Percentiles rank a stretch among this genome's conserved stretches.
These are phyloP conservation scores for Chlamydomonas schloesseri DNA, from an alignment of 139 green algal species.

Conservation along the genomic window DNA sequence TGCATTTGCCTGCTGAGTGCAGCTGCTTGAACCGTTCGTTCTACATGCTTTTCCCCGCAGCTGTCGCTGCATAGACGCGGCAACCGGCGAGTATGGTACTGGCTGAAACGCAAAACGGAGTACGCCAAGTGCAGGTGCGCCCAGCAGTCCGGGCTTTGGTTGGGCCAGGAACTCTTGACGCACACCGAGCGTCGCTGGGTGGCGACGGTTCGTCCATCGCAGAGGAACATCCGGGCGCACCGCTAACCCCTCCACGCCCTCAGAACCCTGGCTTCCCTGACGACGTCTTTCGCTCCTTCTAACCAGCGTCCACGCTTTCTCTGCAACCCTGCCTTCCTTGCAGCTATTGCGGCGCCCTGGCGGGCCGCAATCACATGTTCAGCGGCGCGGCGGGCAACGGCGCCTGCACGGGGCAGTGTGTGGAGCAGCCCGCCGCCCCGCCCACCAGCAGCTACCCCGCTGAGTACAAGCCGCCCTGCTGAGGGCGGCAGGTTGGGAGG, in stretches of 20 bases:
- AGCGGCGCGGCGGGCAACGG: slow-evolving; percentile 26
- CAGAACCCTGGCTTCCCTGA: neutral
- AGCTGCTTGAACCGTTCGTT: no score
- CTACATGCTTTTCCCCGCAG: no score
- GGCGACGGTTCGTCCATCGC: no score
- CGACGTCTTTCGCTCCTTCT: no score
- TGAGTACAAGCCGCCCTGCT: slow-evolving; percentile 42
- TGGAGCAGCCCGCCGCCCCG: neutral
- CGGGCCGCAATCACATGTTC: slow-evolving; percentile 24
- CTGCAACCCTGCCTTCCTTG: neutral
- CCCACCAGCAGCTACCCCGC: neutral
- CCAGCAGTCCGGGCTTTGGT: no score
- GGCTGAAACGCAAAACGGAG: slow-evolving; percentile 23
- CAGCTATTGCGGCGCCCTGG: slow-evolving; percentile 30
- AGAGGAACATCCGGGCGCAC: no score
- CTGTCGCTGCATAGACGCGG: neutral
- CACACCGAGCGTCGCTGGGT: no score
- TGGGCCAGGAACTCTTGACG: no score
- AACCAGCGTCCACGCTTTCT: neutral
- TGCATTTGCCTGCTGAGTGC: no score
- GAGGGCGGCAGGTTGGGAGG: no score
- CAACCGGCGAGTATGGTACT: slow-evolving; percentile 44
- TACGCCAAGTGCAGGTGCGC: slow-evolving; percentile 37
- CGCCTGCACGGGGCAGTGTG: slow-evolving; percentile 32
- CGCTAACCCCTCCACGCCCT: no score